These are phyloP conservation scores for Jatropha multifida DNA, from an alignment of 441 rosid species.

Conservation along the genomic window DNA sequence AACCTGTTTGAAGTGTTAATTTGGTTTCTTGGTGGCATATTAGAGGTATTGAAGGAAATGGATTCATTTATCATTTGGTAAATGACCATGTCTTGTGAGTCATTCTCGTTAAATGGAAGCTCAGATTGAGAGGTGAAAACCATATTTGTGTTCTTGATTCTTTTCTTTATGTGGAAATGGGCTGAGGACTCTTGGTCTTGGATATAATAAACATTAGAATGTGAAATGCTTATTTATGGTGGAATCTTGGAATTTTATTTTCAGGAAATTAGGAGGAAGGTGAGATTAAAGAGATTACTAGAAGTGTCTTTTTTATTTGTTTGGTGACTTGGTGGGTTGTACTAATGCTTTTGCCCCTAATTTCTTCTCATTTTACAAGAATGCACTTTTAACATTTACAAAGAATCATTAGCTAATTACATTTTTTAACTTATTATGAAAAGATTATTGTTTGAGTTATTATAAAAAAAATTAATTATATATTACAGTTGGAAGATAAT, in stretches of 20 bases:
- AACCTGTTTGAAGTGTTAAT: slow-evolving; percentile 18
- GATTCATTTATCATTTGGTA: slow-evolving; percentile 49
- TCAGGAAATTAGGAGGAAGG: not conserved
- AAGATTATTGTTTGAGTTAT: too few relatives aligned
- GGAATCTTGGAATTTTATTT: not conserved
- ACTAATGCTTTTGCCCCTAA: not conserved
- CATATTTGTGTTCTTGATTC: slow-evolving; percentile 17
- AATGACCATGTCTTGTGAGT: slow-evolving; percentile 68
- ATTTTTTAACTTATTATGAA: too few relatives aligned
- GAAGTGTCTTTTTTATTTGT: not conserved
- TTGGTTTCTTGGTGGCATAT: slow-evolving; percentile 18
- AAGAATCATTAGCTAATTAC: too few relatives aligned
- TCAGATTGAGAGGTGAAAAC: slow-evolving; percentile 30
- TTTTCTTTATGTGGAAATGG: not conserved
- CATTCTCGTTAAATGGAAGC: slow-evolving; percentile 67
- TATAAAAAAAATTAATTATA: too few relatives aligned
- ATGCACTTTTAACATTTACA: not conserved
- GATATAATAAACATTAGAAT: not conserved
- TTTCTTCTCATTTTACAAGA: not conserved
- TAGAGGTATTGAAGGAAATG: slow-evolving; percentile 3
- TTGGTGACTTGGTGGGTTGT: not conserved
- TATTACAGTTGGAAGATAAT: too few relatives aligned
- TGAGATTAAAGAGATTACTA: not conserved
- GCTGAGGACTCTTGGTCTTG: not conserved
- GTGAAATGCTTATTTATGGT: not conserved